These are phyloP conservation scores for Urochloa ruziziensis DNA, from an alignment of 176 grass and related monocot genomes.

Conservation along the genomic window DNA sequence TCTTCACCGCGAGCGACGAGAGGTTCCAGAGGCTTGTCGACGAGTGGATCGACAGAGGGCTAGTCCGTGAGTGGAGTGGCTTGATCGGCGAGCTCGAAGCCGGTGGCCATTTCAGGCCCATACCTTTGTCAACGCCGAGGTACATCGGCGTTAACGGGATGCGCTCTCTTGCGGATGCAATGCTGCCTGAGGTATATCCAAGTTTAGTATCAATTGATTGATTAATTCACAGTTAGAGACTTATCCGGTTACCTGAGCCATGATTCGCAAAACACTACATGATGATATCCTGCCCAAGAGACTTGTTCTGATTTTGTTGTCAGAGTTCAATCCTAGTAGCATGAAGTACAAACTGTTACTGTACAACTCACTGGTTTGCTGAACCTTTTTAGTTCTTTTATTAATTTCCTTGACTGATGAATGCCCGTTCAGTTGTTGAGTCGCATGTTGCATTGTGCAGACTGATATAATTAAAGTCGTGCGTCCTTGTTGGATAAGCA, in stretches of 20 bases:
- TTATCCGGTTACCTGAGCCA: background rate
- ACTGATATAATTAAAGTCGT: slow-evolving; percentile 59
- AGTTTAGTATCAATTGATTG: background rate
- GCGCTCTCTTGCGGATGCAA: slow-evolving; percentile 71
- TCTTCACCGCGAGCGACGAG: slow-evolving; percentile 73
- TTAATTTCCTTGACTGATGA: slow-evolving; percentile 18
- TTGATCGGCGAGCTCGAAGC: slow-evolving; percentile 70
- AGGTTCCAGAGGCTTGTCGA: slow-evolving; percentile 79
- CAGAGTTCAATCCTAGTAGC: background rate
- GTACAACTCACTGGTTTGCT: background rate
- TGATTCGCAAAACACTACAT: background rate
- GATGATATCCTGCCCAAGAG: background rate
- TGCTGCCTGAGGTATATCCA: slow-evolving; percentile 61
- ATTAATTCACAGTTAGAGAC: too few relatives aligned
- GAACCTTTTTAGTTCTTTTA: slow-evolving; percentile 2
- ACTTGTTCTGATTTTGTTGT: background rate
- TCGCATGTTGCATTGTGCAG: slow-evolving; percentile 41
- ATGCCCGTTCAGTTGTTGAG: slow-evolving; percentile 28
- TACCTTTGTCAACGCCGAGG: slow-evolving; percentile 38
- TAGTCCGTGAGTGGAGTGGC: slow-evolving; percentile 70
- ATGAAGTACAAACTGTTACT: too few relatives aligned
- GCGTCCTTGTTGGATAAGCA: slow-evolving; percentile 84
- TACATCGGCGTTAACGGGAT: slow-evolving; percentile 77
- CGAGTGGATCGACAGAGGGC: slow-evolving; percentile 59
- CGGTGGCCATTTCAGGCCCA: slow-evolving; percentile 53